Percentiles rank a stretch among this genome's conserved stretches.
These are phyloP conservation scores for Zymoseptoria pseudotritici DNA, from an alignment of 2,329 filamentous ascomycete genomes.

Conservation along the genomic window DNA sequence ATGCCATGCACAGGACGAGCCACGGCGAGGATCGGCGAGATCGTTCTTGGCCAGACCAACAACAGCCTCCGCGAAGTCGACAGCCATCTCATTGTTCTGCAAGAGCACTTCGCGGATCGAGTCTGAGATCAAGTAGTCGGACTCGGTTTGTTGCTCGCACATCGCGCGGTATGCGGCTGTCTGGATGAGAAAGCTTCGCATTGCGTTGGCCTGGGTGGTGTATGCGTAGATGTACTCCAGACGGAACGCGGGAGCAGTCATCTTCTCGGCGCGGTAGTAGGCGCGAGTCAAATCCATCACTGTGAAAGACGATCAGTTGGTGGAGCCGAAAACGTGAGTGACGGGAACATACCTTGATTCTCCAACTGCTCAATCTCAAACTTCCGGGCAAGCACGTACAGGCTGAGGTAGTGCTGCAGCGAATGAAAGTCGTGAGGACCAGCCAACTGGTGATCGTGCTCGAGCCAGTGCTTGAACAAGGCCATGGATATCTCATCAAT, in stretches of 20 bases:
- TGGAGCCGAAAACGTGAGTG: not conserved
- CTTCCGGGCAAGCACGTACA: slow-evolving; percentile 27
- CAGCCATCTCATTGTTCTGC: slow-evolving; percentile 21
- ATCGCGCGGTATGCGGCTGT: slow-evolving; percentile 28
- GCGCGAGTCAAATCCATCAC: slow-evolving; percentile 27
- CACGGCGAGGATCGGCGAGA: slow-evolving; percentile 25
- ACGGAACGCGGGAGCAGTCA: slow-evolving; percentile 31
- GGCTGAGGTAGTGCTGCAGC: slow-evolving; percentile 28
- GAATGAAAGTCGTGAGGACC: slow-evolving; percentile 31
- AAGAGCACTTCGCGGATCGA: slow-evolving; percentile 21
- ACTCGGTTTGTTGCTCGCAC: slow-evolving; percentile 14
- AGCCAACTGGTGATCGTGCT: slow-evolving; percentile 19
- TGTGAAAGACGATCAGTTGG: slow-evolving; percentile 6
- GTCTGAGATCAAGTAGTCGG: slow-evolving; percentile 18
- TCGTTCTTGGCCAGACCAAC: slow-evolving; percentile 22
- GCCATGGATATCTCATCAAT: slow-evolving; percentile 26
- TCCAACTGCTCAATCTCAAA: slow-evolving; percentile 25
- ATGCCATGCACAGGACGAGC: slow-evolving; percentile 25
- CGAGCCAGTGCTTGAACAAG: slow-evolving; percentile 27
- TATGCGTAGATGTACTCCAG: slow-evolving; percentile 31
- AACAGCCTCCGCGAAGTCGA: slow-evolving; percentile 26
- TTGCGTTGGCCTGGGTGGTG: slow-evolving; percentile 20
- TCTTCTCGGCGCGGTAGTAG: slow-evolving; percentile 26
- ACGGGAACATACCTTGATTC: slow-evolving; percentile 21
- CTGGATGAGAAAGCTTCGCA: slow-evolving; percentile 28